Percentiles rank a stretch among this genome's conserved stretches.
phyloP scores from a whole-genome alignment of 1,139 yeast species.

The Spencermartinsiella ligniputridi region DNA sequence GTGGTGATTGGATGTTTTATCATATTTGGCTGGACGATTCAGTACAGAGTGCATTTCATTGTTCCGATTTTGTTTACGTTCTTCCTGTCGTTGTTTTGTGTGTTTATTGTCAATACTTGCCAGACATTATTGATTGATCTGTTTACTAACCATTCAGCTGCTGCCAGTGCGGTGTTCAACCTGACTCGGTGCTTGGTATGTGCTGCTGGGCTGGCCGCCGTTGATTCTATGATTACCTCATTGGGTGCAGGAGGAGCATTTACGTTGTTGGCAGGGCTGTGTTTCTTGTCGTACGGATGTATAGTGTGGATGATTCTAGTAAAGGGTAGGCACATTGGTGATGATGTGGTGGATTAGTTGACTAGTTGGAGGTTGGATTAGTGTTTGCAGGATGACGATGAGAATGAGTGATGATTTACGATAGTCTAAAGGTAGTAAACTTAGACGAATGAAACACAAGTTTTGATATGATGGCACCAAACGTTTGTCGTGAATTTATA shows the following conservation, averaged over 20 bases:
- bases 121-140: slow-evolving; percentile 58
- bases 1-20: slow-evolving; percentile 37
- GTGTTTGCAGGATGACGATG: too few relatives aligned
- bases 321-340: too few relatives aligned
- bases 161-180: slow-evolving; percentile 58
- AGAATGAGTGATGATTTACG: too few relatives aligned
- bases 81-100: slow-evolving; percentile 44
- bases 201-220: slow-evolving; percentile 60
- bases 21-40: slow-evolving; percentile 69
- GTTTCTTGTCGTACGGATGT: slow-evolving; percentile 16
- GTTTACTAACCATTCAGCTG: slow-evolving; percentile 55
- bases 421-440: too few relatives aligned
- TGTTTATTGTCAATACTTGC: slow-evolving; percentile 47
- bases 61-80: slow-evolving; percentile 55
- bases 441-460: too few relatives aligned
- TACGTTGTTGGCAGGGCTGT: slow-evolving; percentile 48
- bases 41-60: slow-evolving; percentile 45
- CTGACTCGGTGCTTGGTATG: slow-evolving; percentile 55
- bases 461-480: too few relatives aligned
- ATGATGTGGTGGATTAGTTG: too few relatives aligned
- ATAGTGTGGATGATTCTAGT: slow-evolving; percentile 6
- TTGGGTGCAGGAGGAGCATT: slow-evolving; percentile 63
- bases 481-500: too few relatives aligned
- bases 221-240: slow-evolving; percentile 48
- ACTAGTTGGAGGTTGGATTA: too few relatives aligned